A percentile compares a stretch with the other conserved stretches of the same genome.
Conservation (phyloP, 345 rosid genomes). For the Chamaenerion angustifolium region DNA sequence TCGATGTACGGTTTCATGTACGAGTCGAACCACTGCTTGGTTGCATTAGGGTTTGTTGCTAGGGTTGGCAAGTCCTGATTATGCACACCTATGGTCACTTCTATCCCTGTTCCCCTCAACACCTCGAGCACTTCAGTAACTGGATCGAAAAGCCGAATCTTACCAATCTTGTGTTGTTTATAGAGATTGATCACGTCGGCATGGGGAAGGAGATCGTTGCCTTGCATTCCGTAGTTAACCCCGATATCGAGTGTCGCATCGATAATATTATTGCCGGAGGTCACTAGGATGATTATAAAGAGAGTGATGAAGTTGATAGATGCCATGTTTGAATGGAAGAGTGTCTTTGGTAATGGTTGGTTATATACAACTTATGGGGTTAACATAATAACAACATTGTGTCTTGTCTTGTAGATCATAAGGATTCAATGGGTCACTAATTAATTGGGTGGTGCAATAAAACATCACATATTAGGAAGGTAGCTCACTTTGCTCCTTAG, state of each 20-base stretch:
- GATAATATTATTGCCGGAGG: neutral
- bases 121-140: constrained; percentile 18
- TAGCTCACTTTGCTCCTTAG: too few relatives aligned
- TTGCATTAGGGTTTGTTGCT: constrained; percentile 9
- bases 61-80: constrained; percentile 21
- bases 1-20: constrained; percentile 16
- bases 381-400: too few relatives aligned
- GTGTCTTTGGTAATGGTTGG: too few relatives aligned
- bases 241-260: constrained; percentile 5
- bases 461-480: too few relatives aligned
- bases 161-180: constrained; percentile 9
- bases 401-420: too few relatives aligned
- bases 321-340: too few relatives aligned
- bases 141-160: constrained; percentile 25
- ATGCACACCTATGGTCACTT: constrained; percentile 14
- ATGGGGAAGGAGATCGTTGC: constrained; percentile 28
- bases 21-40: constrained; percentile 12
- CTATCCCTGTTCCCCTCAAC: constrained; percentile 10
- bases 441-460: too few relatives aligned
- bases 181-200: constrained; percentile 18
- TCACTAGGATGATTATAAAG: too few relatives aligned
- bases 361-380: too few relatives aligned
- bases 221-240: constrained; percentile 23
- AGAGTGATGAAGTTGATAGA: too few relatives aligned
- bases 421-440: too few relatives aligned